Percentiles rank a stretch among this genome's conserved stretches.
Conservation (phyloP, 2,329 filamentous ascomycete genomes). For the Fusarium sp. region DNA sequence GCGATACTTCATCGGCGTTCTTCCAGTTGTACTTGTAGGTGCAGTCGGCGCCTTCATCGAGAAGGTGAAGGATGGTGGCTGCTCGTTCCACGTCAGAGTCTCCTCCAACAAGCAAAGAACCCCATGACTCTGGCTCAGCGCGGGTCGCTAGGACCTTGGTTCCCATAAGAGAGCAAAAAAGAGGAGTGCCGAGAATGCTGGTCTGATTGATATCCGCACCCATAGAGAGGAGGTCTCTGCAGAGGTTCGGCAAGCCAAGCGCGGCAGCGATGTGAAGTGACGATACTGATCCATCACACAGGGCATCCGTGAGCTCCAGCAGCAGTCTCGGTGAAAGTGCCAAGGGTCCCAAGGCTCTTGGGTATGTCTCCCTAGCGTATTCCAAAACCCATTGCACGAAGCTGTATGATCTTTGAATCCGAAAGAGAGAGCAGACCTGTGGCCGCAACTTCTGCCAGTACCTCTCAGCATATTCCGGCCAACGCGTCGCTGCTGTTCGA, state of each 20-base stretch:
- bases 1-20: constrained; percentile 27
- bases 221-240: constrained; percentile 39
- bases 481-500: constrained; percentile 42
- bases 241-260: constrained; percentile 47
- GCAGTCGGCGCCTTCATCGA: constrained; percentile 38
- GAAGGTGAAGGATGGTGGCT: constrained; percentile 38
- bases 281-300: constrained; percentile 45
- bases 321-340: constrained; percentile 39
- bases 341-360: constrained; percentile 37
- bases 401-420: constrained; percentile 39
- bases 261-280: constrained; percentile 52
- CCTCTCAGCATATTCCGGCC: constrained; percentile 43
- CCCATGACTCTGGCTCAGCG: constrained; percentile 38
- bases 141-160: constrained; percentile 39
- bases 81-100: constrained; percentile 25
- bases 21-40: constrained; percentile 31
- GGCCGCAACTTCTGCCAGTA: constrained; percentile 46
- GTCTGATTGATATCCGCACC: constrained; percentile 36
- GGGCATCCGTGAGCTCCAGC: constrained; percentile 46
- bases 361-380: constrained; percentile 47
- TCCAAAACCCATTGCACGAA: constrained; percentile 54
- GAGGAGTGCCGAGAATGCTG: constrained; percentile 46
- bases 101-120: constrained; percentile 21
- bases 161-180: constrained; percentile 52
- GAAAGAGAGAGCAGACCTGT: constrained; percentile 47